Conservation (phyloP, 305 asterid genomes). For the Fraxinus floribunda region DNA sequence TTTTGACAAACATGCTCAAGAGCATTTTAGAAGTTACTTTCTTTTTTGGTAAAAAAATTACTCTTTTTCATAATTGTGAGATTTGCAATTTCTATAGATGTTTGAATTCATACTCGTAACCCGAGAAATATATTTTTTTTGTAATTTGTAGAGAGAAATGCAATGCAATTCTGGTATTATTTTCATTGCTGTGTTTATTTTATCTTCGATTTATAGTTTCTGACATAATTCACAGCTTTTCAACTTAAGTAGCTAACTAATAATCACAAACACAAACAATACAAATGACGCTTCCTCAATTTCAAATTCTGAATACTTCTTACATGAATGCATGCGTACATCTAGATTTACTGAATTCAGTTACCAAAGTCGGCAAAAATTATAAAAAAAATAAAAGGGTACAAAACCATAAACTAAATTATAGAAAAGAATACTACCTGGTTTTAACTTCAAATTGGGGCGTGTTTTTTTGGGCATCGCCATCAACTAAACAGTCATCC, state of each 20-base stretch:
- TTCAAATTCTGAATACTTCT: background rate
- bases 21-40: background rate
- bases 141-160: background rate
- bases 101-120: background rate
- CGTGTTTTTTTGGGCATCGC: conserved; percentile 23
- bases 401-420: background rate
- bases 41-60: background rate
- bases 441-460: conserved; percentile 41
- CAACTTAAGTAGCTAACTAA: background rate
- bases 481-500: conserved; percentile 47
- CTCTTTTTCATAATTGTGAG: background rate
- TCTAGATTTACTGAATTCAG: background rate
- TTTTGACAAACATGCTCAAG: background rate
- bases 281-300: background rate
- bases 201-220: background rate
- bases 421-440: conserved; percentile 35
- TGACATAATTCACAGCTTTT: background rate
- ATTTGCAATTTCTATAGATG: background rate
- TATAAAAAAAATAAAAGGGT: background rate
- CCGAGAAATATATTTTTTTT: background rate
- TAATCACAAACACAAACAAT: background rate
- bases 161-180: background rate
- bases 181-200: background rate
- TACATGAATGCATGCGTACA: background rate
- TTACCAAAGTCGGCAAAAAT: background rate